Evolutionary conservation across 345 rosid species (phyloP), one percentile per base, ranked within the genome.

Genomic region (Populus pruinosa): DNA sequence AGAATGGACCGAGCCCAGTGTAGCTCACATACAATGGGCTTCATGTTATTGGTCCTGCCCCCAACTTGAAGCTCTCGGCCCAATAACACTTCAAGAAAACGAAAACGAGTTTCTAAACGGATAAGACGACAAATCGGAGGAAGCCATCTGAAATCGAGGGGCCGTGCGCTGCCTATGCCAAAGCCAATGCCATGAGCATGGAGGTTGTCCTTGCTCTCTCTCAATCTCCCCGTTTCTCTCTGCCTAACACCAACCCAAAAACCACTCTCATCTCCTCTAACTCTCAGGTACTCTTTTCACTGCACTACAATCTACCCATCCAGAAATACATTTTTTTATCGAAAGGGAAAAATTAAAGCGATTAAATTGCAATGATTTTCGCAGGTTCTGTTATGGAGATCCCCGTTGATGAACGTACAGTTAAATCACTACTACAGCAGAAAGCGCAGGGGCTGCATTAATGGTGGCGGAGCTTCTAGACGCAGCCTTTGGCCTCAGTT

Each of bases 111-210:
- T 43, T 43, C 47, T 2, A 21, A 59, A 21, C 63, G 25, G 25
- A 59, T 18, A 20, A 59, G 67, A 23, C 35, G 1, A 64, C 47
- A 29, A 13, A 29, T 12, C 38, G 29, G 67, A 35, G 18, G 39
- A 35, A 29, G 69, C 69, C 17, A 67, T 1, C 63, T 23, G 79
- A 70, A 77, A 49, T 35, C 75, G 71, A 67, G 77, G 84, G 87
- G 83, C 83, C 79, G 73, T 72, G 70, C 85, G 78, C 70, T 69
- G 72, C 71, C 36, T 18, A 20, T 75, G 78, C 86, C 81, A 90
- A 91, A 93, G 72, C 71, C 36, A 21, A 20, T 75, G 78, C 86
- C 81, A 90, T 92, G 95, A 92, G 86, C 25, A 36, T 65, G 68
- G 68, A 65, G 33, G 68, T 65, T 33, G 20, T 88, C 78, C 84